Evolutionary conservation across 495 filamentous ascomycete species (phyloP).

Genomic region (Tirmania nivea): DNA sequence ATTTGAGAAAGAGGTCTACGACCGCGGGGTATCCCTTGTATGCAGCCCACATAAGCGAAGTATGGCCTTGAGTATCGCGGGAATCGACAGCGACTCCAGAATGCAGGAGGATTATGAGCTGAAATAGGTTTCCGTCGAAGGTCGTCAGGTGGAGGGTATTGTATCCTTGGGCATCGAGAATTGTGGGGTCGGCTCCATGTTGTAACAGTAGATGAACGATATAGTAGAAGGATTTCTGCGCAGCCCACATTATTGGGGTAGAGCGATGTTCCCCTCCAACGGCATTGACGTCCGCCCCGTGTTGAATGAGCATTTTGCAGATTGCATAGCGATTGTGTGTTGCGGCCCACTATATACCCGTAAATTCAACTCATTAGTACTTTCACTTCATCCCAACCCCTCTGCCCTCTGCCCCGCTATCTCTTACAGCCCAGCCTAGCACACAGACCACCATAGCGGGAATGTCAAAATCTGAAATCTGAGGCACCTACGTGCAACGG

Average conservation of each 20-base stretch:
- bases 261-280: constrained; percentile 86
- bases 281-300: constrained; percentile 76
- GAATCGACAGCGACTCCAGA: constrained; percentile 86
- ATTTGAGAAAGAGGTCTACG: constrained; percentile 81
- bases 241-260: constrained; percentile 90
- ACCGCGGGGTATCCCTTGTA: constrained; percentile 86
- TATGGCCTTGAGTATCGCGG: constrained; percentile 70
- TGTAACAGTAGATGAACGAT: constrained; percentile 60
- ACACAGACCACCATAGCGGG: neutral
- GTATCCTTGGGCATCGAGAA: constrained; percentile 82
- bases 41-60: constrained; percentile 90
- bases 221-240: constrained; percentile 54
- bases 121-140: constrained; percentile 87
- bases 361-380: constrained; percentile 14
- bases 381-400: neutral
- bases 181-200: constrained; percentile 68
- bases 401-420: neutral
- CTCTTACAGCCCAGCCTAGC: neutral
- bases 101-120: constrained; percentile 63
- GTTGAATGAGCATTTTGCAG: constrained; percentile 81
- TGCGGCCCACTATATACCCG: constrained; percentile 67
- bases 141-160: constrained; percentile 93
- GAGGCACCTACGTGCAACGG: constrained; percentile 60
- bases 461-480: constrained; percentile 1
- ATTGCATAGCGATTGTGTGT: constrained; percentile 95